Conservation (phyloP, 148 eudicot species). For the Spergularia bocconei region DNA sequence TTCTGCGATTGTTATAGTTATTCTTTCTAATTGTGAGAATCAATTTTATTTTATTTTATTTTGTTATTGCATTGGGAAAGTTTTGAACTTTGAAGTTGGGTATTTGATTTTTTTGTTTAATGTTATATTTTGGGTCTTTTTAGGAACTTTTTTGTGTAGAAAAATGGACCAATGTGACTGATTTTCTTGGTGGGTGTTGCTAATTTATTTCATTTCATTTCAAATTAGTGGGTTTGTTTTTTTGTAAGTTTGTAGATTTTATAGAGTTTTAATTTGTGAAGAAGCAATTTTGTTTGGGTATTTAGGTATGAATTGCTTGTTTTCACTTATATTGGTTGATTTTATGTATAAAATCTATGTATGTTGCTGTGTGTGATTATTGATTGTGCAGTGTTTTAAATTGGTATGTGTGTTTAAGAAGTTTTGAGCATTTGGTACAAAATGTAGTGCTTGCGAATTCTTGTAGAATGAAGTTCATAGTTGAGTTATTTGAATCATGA, state of each 20-base stretch:
- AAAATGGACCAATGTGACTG: constrained; percentile 16
- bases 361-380: background rate
- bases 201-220: background rate
- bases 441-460: background rate
- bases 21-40: constrained; percentile 2
- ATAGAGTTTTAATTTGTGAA: constrained; percentile 17
- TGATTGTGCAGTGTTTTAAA: background rate
- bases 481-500: constrained; percentile 4
- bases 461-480: constrained; percentile 10
- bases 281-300: background rate
- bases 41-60: background rate
- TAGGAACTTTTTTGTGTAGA: background rate
- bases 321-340: background rate
- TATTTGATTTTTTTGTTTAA: background rate
- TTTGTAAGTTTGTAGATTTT: background rate
- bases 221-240: background rate
- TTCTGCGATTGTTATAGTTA: background rate
- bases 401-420: background rate
- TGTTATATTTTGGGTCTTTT: constrained; percentile 1
- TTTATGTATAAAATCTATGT: background rate
- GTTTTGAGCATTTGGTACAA: background rate
- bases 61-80: background rate
- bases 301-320: background rate
- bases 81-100: background rate
- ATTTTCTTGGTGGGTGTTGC: background rate